A percentile compares a stretch with the other conserved stretches of the same genome.
These are phyloP conservation scores for Gossypium aridum DNA, from an alignment of 441 rosid genomes.

Conservation along the genomic window DNA sequence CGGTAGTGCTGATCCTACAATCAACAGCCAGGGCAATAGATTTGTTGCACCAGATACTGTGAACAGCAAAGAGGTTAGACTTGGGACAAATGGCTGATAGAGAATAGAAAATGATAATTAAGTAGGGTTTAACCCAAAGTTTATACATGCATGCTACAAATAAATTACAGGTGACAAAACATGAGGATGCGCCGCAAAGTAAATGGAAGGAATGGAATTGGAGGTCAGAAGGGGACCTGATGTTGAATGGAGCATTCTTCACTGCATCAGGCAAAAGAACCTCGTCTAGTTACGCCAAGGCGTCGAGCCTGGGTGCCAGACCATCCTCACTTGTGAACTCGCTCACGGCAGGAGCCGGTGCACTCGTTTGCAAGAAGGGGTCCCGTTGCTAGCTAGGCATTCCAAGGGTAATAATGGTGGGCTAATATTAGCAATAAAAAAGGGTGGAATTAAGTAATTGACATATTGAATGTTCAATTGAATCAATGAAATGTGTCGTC, in stretches of 20 bases:
- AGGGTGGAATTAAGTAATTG: neutral
- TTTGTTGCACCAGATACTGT: constrained; percentile 34
- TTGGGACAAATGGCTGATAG: neutral
- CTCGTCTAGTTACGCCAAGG: constrained; percentile 54
- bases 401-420: too few species aligned
- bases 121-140: neutral
- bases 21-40: constrained; percentile 22
- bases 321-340: constrained; percentile 44
- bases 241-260: constrained; percentile 63
- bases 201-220: constrained; percentile 66
- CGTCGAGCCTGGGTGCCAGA: constrained; percentile 61
- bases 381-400: constrained; percentile 27
- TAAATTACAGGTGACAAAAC: constrained; percentile 47
- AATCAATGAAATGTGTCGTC: neutral
- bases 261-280: constrained; percentile 49
- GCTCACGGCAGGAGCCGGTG: constrained; percentile 49
- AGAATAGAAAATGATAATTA: neutral
- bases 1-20: constrained; percentile 64
- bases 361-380: constrained; percentile 51
- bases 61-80: constrained; percentile 36
- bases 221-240: constrained; percentile 62
- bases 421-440: neutral
- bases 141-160: neutral
- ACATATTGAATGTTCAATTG: neutral
- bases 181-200: constrained; percentile 37